Percentiles rank a stretch among this genome's conserved stretches.
phyloP scores from a whole-genome alignment of 192 early-diverging fungal genomes.

The Pilobolus umbonatus region DNA sequence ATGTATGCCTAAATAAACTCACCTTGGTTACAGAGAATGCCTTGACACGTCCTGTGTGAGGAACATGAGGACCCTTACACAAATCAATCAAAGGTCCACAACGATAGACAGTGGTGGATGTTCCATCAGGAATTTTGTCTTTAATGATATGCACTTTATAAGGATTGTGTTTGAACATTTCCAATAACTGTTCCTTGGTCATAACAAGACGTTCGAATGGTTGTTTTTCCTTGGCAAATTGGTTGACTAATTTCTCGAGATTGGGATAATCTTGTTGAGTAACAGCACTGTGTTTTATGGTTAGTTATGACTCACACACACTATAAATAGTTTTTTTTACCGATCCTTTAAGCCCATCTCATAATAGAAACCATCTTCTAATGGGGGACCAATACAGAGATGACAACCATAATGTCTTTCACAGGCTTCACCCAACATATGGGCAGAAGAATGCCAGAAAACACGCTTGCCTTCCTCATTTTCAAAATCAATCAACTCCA shows the following conservation, averaged over 20 bases:
- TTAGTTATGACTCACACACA: neutral
- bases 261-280: slow-evolving; percentile 76
- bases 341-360: slow-evolving; percentile 84
- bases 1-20: too few species aligned
- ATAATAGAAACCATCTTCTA: slow-evolving; percentile 95
- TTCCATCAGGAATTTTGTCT: slow-evolving; percentile 85
- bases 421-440: slow-evolving; percentile 95
- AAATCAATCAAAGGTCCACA: slow-evolving; percentile 98
- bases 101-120: slow-evolving; percentile 95
- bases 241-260: slow-evolving; percentile 84
- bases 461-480: slow-evolving; percentile 88
- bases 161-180: slow-evolving; percentile 98
- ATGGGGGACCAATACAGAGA: slow-evolving; percentile 93
- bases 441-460: slow-evolving; percentile 98
- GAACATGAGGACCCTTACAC: slow-evolving; percentile 93
- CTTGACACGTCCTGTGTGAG: slow-evolving; percentile 91
- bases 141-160: slow-evolving; percentile 97
- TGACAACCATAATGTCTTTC: slow-evolving; percentile 98
- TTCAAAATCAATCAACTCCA: slow-evolving; percentile 95
- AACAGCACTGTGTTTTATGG: slow-evolving; percentile 55
- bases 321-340: slow-evolving; percentile 20
- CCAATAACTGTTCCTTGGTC: slow-evolving; percentile 83
- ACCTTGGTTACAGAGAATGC: slow-evolving; percentile 88
- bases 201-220: slow-evolving; percentile 86
- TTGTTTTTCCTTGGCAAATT: slow-evolving; percentile 93